These are phyloP conservation scores for Pseudogymnoascus sp. DNA, from an alignment of 2,329 filamentous ascomycete genomes.

Conservation along the genomic window DNA sequence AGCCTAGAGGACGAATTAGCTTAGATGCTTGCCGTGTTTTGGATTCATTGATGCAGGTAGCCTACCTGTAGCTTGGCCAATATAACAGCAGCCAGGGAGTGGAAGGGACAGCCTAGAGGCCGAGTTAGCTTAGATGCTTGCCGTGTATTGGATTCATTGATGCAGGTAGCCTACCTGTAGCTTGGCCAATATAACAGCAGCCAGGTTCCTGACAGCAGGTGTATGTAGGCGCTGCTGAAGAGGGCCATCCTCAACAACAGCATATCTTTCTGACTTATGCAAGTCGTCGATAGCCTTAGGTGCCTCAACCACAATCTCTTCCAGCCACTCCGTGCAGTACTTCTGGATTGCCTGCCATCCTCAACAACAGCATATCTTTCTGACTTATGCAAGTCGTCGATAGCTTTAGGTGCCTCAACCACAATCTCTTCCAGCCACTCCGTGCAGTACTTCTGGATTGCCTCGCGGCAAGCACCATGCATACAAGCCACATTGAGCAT, in stretches of 20 bases:
- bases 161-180: slow-evolving; percentile 43
- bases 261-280: slow-evolving; percentile 16
- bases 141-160: slow-evolving; percentile 11
- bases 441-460: slow-evolving; percentile 73
- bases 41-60: slow-evolving; percentile 23
- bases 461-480: slow-evolving; percentile 71
- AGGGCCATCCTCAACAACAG: slow-evolving; percentile 23
- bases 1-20: slow-evolving; percentile 30
- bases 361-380: slow-evolving; percentile 20
- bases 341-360: slow-evolving; percentile 58
- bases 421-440: slow-evolving; percentile 84
- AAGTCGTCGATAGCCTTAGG: slow-evolving; percentile 41
- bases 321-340: slow-evolving; percentile 79
- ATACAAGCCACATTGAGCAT: slow-evolving; percentile 89
- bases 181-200: slow-evolving; percentile 71
- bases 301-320: slow-evolving; percentile 65
- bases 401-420: slow-evolving; percentile 51
- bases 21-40: slow-evolving; percentile 18
- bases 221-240: slow-evolving; percentile 40
- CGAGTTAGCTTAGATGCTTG: slow-evolving; percentile 27
- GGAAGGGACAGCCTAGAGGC: slow-evolving; percentile 27
- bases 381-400: slow-evolving; percentile 23
- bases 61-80: slow-evolving; percentile 61
- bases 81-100: slow-evolving; percentile 59
- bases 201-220: slow-evolving; percentile 52